Evolutionary conservation across 2,329 filamentous ascomycete genomes (phyloP), one percentile per base, ranked within the genome.

Genomic region (Pseudopithomyces maydicus): DNA sequence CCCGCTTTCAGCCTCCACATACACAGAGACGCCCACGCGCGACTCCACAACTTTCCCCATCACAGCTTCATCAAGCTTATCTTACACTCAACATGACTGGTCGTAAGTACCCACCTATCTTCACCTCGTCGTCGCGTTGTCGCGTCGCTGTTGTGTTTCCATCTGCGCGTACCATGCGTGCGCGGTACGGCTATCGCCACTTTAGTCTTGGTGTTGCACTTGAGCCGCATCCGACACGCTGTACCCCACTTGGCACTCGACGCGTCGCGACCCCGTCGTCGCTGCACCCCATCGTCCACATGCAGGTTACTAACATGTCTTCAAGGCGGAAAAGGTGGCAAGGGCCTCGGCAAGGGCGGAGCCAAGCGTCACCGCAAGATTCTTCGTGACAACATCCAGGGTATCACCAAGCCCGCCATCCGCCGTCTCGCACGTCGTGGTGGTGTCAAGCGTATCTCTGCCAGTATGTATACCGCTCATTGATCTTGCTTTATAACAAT

Each of bases 321-420:
- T 51, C 62, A 61, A 82, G 80, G 81, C 72, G 81, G 81, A 68
- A 83, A 83, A 77, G 81, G 81, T 70, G 81, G 81, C 65, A 83
- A 83, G 74, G 81, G 81, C 62, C 80, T 83, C 73, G 81, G 81
- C 65, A 83, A 83, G 75, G 81, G 81, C 62, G 80, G 80, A 61
- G 80, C 80, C 73, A 82, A 82, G 78, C 81, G 80, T 75, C 80
- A 82, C 68, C 79, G 80, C 64, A 82, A 82, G 80, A 82, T 82
- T 72, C 75, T 82, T 65, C 80, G 80, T 66, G 80, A 82, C 79
- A 82, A 82, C 78, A 82, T 82, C 73, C 80, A 82, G 72, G 80
- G 80, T 72, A 82, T 82, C 72, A 82, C 80, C 68, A 82, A 82
- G 78, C 80, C 80, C 64, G 80, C 80, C 56, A 82, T 82, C 71